phyloP scores from a whole-genome alignment of 345 rosid species.

The Eucalyptus pauciflora region DNA sequence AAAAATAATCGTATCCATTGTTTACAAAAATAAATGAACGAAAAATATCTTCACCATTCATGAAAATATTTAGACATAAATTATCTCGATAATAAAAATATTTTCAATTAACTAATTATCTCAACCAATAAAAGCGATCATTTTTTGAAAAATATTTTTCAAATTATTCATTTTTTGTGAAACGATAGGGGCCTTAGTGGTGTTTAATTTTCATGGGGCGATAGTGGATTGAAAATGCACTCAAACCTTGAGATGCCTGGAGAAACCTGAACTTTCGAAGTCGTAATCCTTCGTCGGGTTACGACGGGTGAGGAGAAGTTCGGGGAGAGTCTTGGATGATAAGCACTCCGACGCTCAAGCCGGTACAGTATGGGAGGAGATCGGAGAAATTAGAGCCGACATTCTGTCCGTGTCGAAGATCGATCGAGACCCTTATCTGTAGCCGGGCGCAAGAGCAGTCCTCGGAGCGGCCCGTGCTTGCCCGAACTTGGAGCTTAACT shows the following conservation, averaged over 20 bases:
- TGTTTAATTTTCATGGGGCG: neutral
- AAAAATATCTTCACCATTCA: too few species aligned
- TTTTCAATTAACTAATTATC: neutral
- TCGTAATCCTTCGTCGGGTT: neutral
- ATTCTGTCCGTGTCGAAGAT: neutral
- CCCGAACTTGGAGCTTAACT: neutral
- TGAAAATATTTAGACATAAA: too few species aligned
- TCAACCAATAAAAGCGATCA: too few species aligned
- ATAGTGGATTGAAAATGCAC: neutral
- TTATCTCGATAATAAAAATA: too few species aligned
- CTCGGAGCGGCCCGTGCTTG: neutral
- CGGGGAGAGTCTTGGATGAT: too few species aligned
- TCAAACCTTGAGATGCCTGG: neutral
- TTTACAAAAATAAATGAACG: too few species aligned
- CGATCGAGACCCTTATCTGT: too few species aligned
- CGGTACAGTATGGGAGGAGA: too few species aligned
- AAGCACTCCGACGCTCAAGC: too few species aligned
- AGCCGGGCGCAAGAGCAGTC: neutral
- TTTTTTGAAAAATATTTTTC: too few species aligned
- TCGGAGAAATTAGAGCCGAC: too few species aligned
- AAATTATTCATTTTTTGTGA: neutral
- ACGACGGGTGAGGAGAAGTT: neutral
- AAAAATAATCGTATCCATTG: too few species aligned
- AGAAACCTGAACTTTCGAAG: neutral
- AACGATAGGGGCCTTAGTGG: accelerated